phyloP scores from a whole-genome alignment of 495 filamentous ascomycete species.

The Tricharina praecox region DNA sequence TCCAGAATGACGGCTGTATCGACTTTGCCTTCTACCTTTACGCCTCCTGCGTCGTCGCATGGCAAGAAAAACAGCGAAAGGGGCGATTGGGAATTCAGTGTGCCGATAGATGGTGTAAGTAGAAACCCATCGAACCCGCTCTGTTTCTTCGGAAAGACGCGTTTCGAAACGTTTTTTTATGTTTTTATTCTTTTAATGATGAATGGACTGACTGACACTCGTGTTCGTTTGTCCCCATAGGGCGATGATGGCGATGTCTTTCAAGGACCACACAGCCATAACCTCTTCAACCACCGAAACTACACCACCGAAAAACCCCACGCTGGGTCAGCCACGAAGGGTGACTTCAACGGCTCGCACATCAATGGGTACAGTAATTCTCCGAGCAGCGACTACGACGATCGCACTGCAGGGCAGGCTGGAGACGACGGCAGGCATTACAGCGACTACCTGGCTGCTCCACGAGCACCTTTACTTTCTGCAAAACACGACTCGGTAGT shows the following conservation, averaged over 20 bases:
- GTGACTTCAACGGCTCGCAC: neutral
- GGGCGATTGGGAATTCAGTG: conserved; percentile 26
- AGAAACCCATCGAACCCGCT: no score
- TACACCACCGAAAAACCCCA: neutral
- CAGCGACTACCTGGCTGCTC: conserved; percentile 19
- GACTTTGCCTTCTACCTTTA: conserved; percentile 17
- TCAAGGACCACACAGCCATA: neutral
- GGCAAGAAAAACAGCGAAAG: conserved; percentile 17
- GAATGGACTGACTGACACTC: no score
- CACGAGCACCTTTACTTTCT: conserved; percentile 17
- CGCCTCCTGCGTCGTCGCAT: conserved; percentile 24
- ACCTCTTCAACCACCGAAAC: neutral
- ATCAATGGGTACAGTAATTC: conserved; percentile 1
- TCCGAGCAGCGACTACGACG: conserved; percentile 12
- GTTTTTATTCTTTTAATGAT: no score
- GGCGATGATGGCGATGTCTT: neutral
- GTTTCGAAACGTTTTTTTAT: no score
- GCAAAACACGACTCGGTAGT: conserved; percentile 23
- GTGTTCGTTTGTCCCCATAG: neutral
- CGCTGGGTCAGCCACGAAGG: neutral
- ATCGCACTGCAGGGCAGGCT: conserved; percentile 2
- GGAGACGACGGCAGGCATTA: conserved; percentile 15
- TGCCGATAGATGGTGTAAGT: conserved; percentile 27
- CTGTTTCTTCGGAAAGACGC: no score
- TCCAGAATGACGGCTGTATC: conserved; percentile 23